Base-by-base conservation (phyloP, 2,329 filamentous ascomycete genomes). In the Phoma sp. region DNA sequence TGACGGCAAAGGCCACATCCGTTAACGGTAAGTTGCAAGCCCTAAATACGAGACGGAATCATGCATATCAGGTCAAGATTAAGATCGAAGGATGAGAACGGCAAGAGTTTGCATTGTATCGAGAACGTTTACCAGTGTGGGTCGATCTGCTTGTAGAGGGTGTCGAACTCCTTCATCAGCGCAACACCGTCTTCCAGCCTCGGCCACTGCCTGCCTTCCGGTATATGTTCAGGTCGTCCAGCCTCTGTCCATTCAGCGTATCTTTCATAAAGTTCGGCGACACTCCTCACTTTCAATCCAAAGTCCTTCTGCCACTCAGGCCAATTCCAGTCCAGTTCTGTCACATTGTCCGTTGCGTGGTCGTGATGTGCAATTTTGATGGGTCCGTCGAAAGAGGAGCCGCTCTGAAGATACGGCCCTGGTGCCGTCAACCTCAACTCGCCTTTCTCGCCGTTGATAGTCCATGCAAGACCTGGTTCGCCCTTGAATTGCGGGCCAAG, bases 331-430 rank as follows among this genome's bases (percentile, higher is more conserved):
- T 75, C 73, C 50, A 77, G 64, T 15, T 69, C 60, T 13, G 54
- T 57, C 1, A 72, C 62, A 32, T 70, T 51, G 24, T 69, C 71
- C 9, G 60, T 68, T 17, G 45, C 62, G 43, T 67, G 59, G 19
- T 69, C 56, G 15, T 74, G 66, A 4, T 68, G 47, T 45, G 66
- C 43, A 24, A 75, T 72, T 1, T 47, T 59, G 3, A 72, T 51
- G 2, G 61, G 63, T 12, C 52, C 60, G n/a, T 61, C 19, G 17
- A 44, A 58, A 6, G 56, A 57, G 9, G 45, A 19, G 19, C 52
- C 55, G 10, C 55, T 41, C 21, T 57, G 50, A 2, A 5, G 63
- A 73, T 48, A 73, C 6, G 84, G 85, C 82, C 85, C 88, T 71
- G 43, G 53, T 0, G 43, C 51, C 12, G 46, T 50, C 13, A 69